Conservation (phyloP, 345 rosid genomes). For the Leavenworthia alabamica region DNA sequence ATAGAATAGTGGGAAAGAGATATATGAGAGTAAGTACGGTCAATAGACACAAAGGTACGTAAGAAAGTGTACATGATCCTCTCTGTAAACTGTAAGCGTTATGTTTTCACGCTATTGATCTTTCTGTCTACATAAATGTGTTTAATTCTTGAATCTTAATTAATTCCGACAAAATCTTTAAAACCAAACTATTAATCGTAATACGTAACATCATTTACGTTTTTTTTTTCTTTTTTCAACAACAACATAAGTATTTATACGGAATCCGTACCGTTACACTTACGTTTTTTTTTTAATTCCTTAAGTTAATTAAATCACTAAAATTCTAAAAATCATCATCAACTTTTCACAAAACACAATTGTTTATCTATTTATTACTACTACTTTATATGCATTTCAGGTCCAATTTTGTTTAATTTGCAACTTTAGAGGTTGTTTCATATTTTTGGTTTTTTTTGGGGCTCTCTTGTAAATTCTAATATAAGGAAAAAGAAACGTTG, state of each 20-base stretch:
- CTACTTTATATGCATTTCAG: not conserved
- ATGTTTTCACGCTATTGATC: not conserved
- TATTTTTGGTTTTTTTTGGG: not conserved
- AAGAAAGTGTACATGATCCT: conserved; percentile 9
- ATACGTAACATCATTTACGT: not conserved
- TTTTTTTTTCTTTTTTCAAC: not conserved
- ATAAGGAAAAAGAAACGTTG: conserved; percentile 12
- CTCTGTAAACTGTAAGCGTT: not conserved
- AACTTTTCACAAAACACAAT: not conserved
- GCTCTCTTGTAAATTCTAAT: not conserved
- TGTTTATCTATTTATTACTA: not conserved
- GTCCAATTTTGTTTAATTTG: not conserved
- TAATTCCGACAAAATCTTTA: not conserved
- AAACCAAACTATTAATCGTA: not conserved
- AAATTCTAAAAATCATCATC: not conserved
- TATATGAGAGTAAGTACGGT: conserved; percentile 7
- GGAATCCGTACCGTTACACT: not conserved
- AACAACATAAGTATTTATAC: not conserved
- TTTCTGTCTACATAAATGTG: conserved; percentile 11
- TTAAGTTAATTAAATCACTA: not conserved
- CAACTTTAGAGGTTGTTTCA: not conserved
- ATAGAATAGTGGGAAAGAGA: conserved; percentile 18
- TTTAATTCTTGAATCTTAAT: conserved; percentile 11
- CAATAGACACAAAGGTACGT: conserved; percentile 16
- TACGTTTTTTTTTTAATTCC: not conserved